Base-by-base conservation (phyloP, 306 rosid genomes). In the Lathyrus sativus region DNA sequence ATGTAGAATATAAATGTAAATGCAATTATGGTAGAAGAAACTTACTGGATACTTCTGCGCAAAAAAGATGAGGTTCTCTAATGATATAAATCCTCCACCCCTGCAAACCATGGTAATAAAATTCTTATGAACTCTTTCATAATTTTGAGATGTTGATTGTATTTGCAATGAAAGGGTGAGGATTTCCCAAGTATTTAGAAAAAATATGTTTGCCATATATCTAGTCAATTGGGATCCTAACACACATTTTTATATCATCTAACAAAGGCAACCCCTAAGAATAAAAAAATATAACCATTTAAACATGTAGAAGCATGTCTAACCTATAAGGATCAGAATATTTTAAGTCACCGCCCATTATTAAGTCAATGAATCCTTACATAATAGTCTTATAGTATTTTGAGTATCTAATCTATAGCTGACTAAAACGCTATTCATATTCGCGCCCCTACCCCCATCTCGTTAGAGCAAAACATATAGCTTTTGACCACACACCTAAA, bases 1-100 rank as follows among this genome's bases (percentile, higher is more conserved):
- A 12, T 29, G 19, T 56, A 28, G 62, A 56, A 56, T 74, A 60
- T 54, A 72, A 43, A 65, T 74, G 62, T 49, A 78, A 60, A 65
- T 63, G 70, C 13, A 71, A 54, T 28, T 72, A 62, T 57, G 74
- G 39, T 24, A 42, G 71, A 65, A 84, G 46, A 75, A 74, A 81
- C 93, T 62, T 78, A 93, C 99, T 45, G 92, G 97, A 84, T 86
- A 93, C 31, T 78, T 82, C 73, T 54, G 82, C 13, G 95, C 95
- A 72, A 90, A 93, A 80, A 80, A 93, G 76, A 88, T 93, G 13
- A 93, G 99, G 78, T 93, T 93, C 86, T 90, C 97, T 83, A 93
- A 65, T 57, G 99, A 93, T 74, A 93, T 80, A 78, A 74, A 88
- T 37, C 99, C 99, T 42, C 97, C 99, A 66, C 99, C 97, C 89